Conservation (phyloP, 257 asterid species). For the Primulina tabacum region DNA sequence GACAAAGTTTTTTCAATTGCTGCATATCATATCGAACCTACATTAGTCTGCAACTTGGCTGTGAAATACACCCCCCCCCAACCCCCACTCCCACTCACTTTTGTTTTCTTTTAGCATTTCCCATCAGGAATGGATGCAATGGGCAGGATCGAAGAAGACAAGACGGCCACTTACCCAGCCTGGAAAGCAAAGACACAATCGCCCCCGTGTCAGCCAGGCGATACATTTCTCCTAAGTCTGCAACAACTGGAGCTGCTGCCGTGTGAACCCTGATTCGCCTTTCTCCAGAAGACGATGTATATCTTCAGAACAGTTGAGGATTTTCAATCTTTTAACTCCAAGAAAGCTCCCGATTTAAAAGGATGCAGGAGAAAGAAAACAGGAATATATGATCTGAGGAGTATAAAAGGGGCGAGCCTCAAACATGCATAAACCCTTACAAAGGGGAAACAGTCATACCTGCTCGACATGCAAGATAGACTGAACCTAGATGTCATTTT, state of each 20-base stretch:
- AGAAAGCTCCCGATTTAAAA: constrained; percentile 12
- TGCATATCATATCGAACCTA: constrained; percentile 38
- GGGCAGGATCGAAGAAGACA: neutral
- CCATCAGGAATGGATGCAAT: neutral
- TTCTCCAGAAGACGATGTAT: constrained; percentile 97
- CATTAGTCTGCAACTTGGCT: constrained; percentile 2
- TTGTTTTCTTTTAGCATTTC: neutral
- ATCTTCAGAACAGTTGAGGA: constrained; percentile 65
- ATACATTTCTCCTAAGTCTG: constrained; percentile 92
- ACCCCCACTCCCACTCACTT: neutral
- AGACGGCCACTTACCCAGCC: constrained; percentile 61
- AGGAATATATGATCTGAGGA: neutral
- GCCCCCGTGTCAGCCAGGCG: constrained; percentile 96
- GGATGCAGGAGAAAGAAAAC: constrained; percentile 4
- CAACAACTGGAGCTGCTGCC: constrained; percentile 93
- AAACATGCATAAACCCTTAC: neutral
- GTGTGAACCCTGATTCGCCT: constrained; percentile 98
- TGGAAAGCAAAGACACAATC: constrained; percentile 66
- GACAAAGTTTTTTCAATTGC: constrained; percentile 89
- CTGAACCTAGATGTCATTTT: constrained; percentile 3
- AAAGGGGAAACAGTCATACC: constrained; percentile 16
- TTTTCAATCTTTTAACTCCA: constrained; percentile 12
- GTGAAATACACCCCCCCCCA: neutral
- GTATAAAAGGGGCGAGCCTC: neutral
- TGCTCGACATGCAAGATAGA: constrained; percentile 16